Base-by-base conservation (phyloP, 2,329 filamentous ascomycete genomes). In the Diaporthe vaccinii region DNA sequence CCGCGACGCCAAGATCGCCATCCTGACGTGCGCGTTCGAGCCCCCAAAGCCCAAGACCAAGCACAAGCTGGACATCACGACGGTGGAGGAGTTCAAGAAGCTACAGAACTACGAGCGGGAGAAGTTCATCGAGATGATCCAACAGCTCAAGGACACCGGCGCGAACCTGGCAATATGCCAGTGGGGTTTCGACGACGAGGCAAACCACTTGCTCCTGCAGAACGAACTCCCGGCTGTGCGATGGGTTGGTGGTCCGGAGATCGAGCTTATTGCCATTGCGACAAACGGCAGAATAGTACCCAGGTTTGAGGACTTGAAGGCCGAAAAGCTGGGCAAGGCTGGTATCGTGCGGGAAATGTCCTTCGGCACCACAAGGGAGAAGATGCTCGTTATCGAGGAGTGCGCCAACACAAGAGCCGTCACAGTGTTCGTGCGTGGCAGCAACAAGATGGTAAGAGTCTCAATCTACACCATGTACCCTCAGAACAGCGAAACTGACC, bases 21-120 rank as follows among this genome's bases (percentile, higher is more conserved):
- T 99, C 81, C 88, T 99, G 76, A 99, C 97, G 70, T 99, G 97
- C 84, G 95, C 97, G 5, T 99, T 99, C 83, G 97, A 99, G 88
- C 97, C 97, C 44, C 97, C 97, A 69, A 99, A 99, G 90, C 97
- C 97, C 79, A 99, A 99, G 91, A 99, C 97, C 65, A 99, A 99
- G 91, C 97, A 99, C 87, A 98, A 98, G 89, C 91, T 99, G 77
- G 97, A 99, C 82, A 99, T 99, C 83, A 97, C 95, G 74, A 94
- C 93, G 57, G 96, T 99, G 10, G 96, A 98, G 80, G 97, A 99
- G 87, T 99, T 98, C 90, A 98, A 98, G 89, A 97, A 97, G 87
- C 88, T 99, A 78, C 97, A 99, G 83, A 94, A 90, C 80, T 99
- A 99, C 87, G 97, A 99, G 87, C 93, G 93, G 81, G 94, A 95